phyloP scores from a whole-genome alignment of 1,284 basidiomycete genomes.

The Apiotrichum veenhuisii region DNA sequence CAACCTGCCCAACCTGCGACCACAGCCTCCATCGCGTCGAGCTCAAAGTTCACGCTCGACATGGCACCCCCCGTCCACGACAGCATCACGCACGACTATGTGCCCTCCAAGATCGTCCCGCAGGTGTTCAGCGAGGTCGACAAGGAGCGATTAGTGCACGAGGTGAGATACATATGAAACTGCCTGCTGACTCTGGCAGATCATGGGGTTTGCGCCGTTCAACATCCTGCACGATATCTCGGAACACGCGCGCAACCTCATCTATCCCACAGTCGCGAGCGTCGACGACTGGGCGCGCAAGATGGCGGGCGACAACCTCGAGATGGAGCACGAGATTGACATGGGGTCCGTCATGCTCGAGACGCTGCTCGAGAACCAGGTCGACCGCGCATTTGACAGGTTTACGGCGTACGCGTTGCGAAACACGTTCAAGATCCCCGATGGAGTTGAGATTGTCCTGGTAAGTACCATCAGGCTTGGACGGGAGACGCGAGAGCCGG shows the following conservation, averaged over 20 bases:
- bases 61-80: conserved; percentile 30
- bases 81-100: conserved; percentile 37
- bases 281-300: conserved; percentile 34
- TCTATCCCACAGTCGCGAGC: conserved; percentile 30
- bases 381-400: conserved; percentile 48
- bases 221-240: conserved; percentile 38
- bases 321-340: conserved; percentile 30
- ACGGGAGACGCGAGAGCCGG: no score
- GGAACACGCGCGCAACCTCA: conserved; percentile 33
- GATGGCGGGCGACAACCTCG: conserved; percentile 16
- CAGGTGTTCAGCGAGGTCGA: conserved; percentile 29
- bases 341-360: conserved; percentile 46
- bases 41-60: conserved; percentile 34
- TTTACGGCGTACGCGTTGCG: conserved; percentile 46
- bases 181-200: conserved; percentile 14
- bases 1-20: not conserved
- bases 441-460: conserved; percentile 40
- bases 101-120: conserved; percentile 4
- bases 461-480: no score
- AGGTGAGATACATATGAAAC: conserved; percentile 23
- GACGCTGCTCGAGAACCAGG: conserved; percentile 46
- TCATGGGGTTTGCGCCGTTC: conserved; percentile 41
- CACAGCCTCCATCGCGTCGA: conserved; percentile 8
- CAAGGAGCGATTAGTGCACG: conserved; percentile 32
- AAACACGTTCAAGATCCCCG: conserved; percentile 47